Evolutionary conservation across 2,329 filamentous ascomycete genomes (phyloP).

Genomic region (Camillea tinctor): DNA sequence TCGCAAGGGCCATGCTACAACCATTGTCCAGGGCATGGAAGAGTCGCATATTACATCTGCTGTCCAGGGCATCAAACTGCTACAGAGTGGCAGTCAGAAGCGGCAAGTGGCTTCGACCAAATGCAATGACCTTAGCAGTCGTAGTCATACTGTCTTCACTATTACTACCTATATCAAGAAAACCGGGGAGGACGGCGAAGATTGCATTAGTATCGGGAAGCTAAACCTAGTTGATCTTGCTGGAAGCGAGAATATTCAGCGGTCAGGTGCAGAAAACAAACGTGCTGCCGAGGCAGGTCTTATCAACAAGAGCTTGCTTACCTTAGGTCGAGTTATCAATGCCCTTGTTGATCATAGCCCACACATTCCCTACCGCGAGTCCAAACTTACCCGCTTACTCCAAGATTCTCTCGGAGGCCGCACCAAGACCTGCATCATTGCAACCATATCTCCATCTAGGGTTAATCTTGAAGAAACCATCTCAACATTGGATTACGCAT

Average conservation of each 20-base stretch:
- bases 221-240: conserved; percentile 95
- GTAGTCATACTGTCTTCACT: conserved; percentile 96
- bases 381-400: conserved; percentile 88
- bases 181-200: conserved; percentile 77
- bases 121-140: conserved; percentile 95
- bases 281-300: conserved; percentile 91
- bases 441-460: conserved; percentile 90
- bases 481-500: conserved; percentile 95
- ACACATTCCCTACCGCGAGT: conserved; percentile 91
- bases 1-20: conserved; percentile 80
- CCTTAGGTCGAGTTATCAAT: conserved; percentile 94
- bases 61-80: conserved; percentile 79
- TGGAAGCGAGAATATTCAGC: conserved; percentile 95
- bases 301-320: conserved; percentile 97
- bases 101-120: conserved; percentile 99
- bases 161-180: conserved; percentile 90
- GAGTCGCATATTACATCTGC: conserved; percentile 89
- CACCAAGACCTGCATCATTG: conserved; percentile 98
- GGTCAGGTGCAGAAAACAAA: conserved; percentile 97
- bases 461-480: conserved; percentile 97
- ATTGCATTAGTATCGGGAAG: conserved; percentile 88
- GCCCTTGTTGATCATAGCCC: conserved; percentile 85
- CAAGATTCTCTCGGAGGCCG: conserved; percentile 95
- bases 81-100: conserved; percentile 87
- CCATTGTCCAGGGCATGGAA: conserved; percentile 95